Evolutionary conservation across 129 eudicot genomes (phyloP).

Genomic region (sunflower (Helianthus annuus)): DNA sequence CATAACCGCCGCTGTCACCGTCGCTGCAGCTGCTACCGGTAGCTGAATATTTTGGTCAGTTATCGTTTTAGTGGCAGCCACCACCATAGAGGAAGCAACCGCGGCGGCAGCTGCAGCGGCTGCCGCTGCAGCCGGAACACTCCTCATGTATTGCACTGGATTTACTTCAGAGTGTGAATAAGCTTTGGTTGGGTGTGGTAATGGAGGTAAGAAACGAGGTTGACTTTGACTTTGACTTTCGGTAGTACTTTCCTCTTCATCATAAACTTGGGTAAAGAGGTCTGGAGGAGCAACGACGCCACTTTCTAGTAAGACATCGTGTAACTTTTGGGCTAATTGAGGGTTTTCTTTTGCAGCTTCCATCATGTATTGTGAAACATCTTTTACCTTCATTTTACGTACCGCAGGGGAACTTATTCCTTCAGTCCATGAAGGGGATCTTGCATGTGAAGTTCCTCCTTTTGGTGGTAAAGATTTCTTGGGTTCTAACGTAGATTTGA

Average conservation of each 20-base stretch:
- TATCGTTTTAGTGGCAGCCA: conserved; percentile 56
- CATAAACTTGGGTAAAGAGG: conserved; percentile 67
- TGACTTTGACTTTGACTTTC: conserved; percentile 34
- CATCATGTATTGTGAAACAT: conserved; percentile 97
- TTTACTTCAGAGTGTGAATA: conserved; percentile 35
- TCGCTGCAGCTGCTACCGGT: conserved; percentile 86
- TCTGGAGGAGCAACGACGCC: conserved; percentile 95
- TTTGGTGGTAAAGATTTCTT: conserved; percentile 25
- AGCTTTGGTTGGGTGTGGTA: conserved; percentile 47
- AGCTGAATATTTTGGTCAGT: conserved; percentile 51
- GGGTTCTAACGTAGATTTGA: conserved; percentile 33
- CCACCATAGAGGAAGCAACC: conserved; percentile 89
- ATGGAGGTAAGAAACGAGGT: conserved; percentile 58
- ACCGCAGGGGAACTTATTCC: conserved; percentile 90
- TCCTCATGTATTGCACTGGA: conserved; percentile 39
- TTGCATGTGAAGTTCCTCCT: conserved; percentile 44
- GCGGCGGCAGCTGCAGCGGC: conserved; percentile 95
- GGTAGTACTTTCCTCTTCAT: conserved; percentile 53
- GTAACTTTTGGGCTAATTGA: conserved; percentile 89
- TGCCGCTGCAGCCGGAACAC: conserved; percentile 86
- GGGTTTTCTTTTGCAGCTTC: conserved; percentile 98
- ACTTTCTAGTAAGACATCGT: conserved; percentile 87
- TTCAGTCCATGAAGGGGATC: conserved; percentile 99
- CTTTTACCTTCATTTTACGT: conserved; percentile 84
- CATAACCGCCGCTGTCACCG: conserved; percentile 81